These are phyloP conservation scores for Aureobasidium vineae DNA, from an alignment of 2,329 filamentous ascomycete species.

Conservation along the genomic window DNA sequence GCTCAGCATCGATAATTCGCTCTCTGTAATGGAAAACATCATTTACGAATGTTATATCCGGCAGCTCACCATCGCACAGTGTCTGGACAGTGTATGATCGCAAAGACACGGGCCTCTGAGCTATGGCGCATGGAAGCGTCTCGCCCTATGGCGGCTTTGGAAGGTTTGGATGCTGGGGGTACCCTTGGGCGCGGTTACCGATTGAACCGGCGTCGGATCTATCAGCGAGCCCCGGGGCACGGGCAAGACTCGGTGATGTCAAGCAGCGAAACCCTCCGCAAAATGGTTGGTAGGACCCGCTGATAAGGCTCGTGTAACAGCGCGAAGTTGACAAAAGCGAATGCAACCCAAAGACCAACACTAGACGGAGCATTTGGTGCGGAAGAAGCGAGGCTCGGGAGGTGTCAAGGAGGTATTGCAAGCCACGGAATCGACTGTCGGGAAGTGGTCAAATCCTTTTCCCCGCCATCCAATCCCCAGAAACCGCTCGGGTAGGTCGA, in stretches of 20 bases:
- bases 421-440: constrained; percentile 19
- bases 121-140: constrained; percentile 15
- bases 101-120: background rate
- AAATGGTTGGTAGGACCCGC: constrained; percentile 9
- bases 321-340: background rate
- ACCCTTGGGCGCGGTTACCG: constrained; percentile 8
- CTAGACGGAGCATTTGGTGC: background rate
- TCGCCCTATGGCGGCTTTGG: constrained; percentile 7
- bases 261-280: constrained; percentile 16
- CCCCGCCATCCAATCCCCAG: constrained; percentile 23
- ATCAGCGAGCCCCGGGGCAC: constrained; percentile 16
- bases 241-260: constrained; percentile 21
- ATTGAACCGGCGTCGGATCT: constrained; percentile 11
- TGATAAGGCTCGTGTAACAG: constrained; percentile 17
- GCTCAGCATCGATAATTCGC: background rate
- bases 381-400: background rate
- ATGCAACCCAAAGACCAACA: constrained; percentile 12
- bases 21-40: background rate
- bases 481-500: constrained; percentile 14
- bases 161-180: background rate
- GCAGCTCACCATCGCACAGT: background rate
- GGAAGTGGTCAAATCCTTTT: constrained; percentile 20
- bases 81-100: background rate
- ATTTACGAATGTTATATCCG: background rate
- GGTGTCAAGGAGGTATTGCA: background rate